Conservation (phyloP, 164 flowering plant genomes). For the Tetracentron sinense region DNA sequence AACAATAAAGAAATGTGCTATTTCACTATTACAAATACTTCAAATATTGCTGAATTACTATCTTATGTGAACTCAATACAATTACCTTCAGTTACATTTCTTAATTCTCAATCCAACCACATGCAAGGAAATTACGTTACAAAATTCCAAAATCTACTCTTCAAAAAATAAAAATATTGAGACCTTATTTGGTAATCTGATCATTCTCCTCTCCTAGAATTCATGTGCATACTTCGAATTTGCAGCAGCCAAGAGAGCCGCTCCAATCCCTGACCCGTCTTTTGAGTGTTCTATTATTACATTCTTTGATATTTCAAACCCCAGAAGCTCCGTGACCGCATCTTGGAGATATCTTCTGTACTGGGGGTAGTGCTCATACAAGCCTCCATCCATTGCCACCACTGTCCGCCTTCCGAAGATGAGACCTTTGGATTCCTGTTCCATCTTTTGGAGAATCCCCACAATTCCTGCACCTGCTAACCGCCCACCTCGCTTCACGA, state of each 20-base stretch:
- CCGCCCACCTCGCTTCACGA: slow-evolving; percentile 72
- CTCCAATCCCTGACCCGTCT: slow-evolving; percentile 93
- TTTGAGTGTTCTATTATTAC: slow-evolving; percentile 69
- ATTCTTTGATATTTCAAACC: slow-evolving; percentile 46
- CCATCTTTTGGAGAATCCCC: slow-evolving; percentile 82
- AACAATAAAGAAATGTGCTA: no score
- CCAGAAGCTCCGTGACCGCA: slow-evolving; percentile 70
- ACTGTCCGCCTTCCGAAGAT: slow-evolving; percentile 67
- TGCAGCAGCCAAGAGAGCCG: slow-evolving; percentile 85
- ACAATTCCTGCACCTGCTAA: slow-evolving; percentile 93
- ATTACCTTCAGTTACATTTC: no score
- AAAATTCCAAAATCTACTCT: no score
- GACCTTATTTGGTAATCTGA: no score
- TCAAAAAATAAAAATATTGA: no score
- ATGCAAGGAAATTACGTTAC: no score
- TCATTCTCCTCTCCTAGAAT: no score
- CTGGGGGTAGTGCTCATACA: slow-evolving; percentile 75
- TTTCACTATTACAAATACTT: no score
- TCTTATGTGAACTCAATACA: no score
- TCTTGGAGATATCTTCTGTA: slow-evolving; percentile 61
- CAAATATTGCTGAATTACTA: no score
- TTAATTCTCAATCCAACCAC: no score
- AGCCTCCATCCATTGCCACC: slow-evolving; percentile 89
- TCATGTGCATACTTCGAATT: slow-evolving; percentile 58
- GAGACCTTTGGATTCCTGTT: slow-evolving; percentile 54